Base-by-base conservation (phyloP, 768 basidiomycete species). In the Kwoniella shandongensis region DNA sequence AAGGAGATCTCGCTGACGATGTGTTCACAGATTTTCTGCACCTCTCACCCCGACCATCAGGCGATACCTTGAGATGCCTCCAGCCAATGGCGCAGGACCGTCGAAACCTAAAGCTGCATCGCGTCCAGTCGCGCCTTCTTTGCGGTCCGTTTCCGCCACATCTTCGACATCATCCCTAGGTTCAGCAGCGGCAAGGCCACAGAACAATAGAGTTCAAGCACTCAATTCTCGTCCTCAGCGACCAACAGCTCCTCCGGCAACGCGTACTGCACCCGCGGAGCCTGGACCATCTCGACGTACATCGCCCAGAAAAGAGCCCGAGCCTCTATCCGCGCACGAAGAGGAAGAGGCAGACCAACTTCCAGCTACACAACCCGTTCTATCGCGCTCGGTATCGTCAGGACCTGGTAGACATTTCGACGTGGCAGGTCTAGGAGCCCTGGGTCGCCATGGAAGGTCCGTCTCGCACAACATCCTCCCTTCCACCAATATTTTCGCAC, bases 41-140 rank as follows among this genome's bases (percentile, higher is more conserved):
- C 79, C 79, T 1, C 61, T 79, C 39, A 78, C 78, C 1, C 79
- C 79, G 0, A 78, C 76, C 0, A 73, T 76, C 23, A 65, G 75
- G 27, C 65, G 74, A 42, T 79, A 79, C 46, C 72, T 79, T 32
- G 76, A 75, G 26, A 66, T 78, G 13, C 51, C 68, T 23, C 65
- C 49, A 23, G 46, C 61, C 1, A 48, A 55, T 10, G 66, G 25
- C n/a, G 40, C 61, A n/a, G 54, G 59, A 8, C 54, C 59, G 15
- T 55, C 61, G 13, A 55, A 66, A 44, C 46, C 63, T 2, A 58
- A 51, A 48, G 23, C 36, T 23, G 41, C 57, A 18, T 2, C 36
- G 1, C 30, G 36, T 38, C 51, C 45, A 15, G 39, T 52, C 6
- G 32, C 44, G 7, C 59, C 38, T 44, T 25, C 47, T 42, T 46